Evolutionary conservation across 352 stramenopile genomes (phyloP).

Genomic region (Blastocystis hominis): DNA sequence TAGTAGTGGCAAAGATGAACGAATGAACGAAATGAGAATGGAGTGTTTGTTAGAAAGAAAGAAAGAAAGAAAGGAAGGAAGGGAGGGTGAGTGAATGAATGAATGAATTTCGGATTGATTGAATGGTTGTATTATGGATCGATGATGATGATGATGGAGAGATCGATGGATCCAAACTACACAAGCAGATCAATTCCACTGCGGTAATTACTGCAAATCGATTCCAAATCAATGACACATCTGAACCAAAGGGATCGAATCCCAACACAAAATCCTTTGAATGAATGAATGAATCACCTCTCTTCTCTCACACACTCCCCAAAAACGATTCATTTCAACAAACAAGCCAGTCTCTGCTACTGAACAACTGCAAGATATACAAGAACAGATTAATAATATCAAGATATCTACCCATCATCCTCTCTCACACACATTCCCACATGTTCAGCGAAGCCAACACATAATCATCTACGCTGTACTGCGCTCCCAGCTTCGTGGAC

Average conservation of each 20-base stretch:
- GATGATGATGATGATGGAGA: background rate
- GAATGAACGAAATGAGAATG: background rate
- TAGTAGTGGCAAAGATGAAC: background rate
- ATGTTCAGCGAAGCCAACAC: slow-evolving; percentile 50
- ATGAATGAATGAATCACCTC: too few species aligned
- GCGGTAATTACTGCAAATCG: too few species aligned
- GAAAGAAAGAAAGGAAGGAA: background rate
- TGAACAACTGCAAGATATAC: slow-evolving; percentile 46
- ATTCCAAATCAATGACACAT: too few species aligned
- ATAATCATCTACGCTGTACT: slow-evolving; percentile 39
- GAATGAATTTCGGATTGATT: background rate
- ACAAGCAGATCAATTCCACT: too few species aligned
- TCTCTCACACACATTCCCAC: background rate
- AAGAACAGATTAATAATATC: slow-evolving; percentile 58
- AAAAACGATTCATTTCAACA: background rate
- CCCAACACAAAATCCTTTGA: too few species aligned
- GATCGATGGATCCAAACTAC: too few species aligned
- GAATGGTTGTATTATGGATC: background rate
- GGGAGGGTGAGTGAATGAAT: background rate
- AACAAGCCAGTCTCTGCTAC: background rate
- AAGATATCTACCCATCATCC: slow-evolving; percentile 29
- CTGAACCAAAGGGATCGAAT: too few species aligned
- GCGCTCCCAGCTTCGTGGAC: background rate
- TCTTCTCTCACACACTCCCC: background rate
- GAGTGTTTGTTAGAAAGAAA: too few species aligned